Base-by-base conservation (phyloP, 768 basidiomycete genomes). In the Termitomyces sp. region DNA sequence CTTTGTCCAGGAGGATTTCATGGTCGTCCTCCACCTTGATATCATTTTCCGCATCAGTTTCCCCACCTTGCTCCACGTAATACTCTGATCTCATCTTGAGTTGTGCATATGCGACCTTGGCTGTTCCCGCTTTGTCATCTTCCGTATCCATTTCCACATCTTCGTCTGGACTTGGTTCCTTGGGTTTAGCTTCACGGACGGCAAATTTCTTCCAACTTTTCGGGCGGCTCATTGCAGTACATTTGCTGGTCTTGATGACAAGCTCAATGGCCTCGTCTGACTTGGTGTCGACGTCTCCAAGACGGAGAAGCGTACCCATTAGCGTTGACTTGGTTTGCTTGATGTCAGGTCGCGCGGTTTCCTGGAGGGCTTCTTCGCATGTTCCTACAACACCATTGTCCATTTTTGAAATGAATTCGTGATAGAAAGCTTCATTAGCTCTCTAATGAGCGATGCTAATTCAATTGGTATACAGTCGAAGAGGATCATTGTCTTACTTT, bases 161-260 rank as follows among this genome's bases (percentile, higher is more conserved):
- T 18, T 72, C 72, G 4, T 71, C 72, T 13, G 73, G 72, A n/a
- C 67, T 67, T 7, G 69, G 66, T 54, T 59, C 46, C 18, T 18
- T 42, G 15, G 44, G 37, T 18, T 59, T 59, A 33, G 61, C 67
- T 62, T 71, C 66, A 61, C 80, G 75, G 55, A 77, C 67, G 39
- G 71, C 81, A 69, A 86, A 89, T 68, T 90, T 92, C 73, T 94
- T 95, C 84, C 89, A 88, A 34, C 84, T 72, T 54, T 89, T 87
- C 0, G 93, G 86, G 36, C 84, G 76, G 3, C 82, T 80, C 22
- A 83, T 66, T 27, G 88, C 83, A 0, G 93, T 95, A 54, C 86
- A 88, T 73, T 98, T 98, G 63, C 84, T 87, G 22, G 85, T 79
- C 66, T 88, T 88, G 61, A 98, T 78, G 11, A 74, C 70, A 57